Evolutionary conservation across 805 yeast species (phyloP).

Genomic region (Blastobotrys parvus): DNA sequence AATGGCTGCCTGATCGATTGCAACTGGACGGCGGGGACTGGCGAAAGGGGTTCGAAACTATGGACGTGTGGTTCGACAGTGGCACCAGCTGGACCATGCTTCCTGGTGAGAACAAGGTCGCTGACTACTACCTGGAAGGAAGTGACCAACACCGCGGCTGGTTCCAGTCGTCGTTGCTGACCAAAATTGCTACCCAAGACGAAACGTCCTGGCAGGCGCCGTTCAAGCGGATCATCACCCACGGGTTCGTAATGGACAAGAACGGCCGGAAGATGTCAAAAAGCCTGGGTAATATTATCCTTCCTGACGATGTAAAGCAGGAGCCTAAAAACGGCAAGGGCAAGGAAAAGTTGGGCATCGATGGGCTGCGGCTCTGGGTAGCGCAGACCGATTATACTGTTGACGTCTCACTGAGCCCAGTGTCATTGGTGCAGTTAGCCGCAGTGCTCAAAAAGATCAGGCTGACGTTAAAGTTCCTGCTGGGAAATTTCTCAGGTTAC

Average conservation of each 20-base stretch:
- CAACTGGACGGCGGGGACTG: conserved; percentile 37
- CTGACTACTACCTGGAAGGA: conserved; percentile 90
- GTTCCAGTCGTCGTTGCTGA: conserved; percentile 91
- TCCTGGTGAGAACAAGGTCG: conserved; percentile 34
- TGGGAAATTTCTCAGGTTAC: conserved; percentile 62
- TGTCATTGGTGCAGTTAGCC: conserved; percentile 63
- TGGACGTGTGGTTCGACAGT: conserved; percentile 99
- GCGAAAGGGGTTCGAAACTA: conserved; percentile 73
- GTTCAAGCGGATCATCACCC: conserved; percentile 70
- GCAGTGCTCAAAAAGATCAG: conserved; percentile 77
- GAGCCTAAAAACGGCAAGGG: conserved; percentile 42
- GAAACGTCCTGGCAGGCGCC: conserved; percentile 43
- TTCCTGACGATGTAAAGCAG: conserved; percentile 55
- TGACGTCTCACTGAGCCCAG: conserved; percentile 70
- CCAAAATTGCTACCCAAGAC: conserved; percentile 49
- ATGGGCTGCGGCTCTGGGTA: conserved; percentile 84
- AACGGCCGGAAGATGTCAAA: conserved; percentile 89
- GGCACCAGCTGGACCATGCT: conserved; percentile 85
- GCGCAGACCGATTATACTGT: conserved; percentile 81
- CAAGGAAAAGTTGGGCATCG: conserved; percentile 68
- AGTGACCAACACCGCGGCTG: conserved; percentile 99
- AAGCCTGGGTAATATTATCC: conserved; percentile 73
- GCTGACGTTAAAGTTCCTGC: conserved; percentile 66
- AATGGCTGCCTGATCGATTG: conserved; percentile 66
- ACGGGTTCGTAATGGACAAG: conserved; percentile 87